Base-by-base conservation (phyloP, 352 stramenopile genomes). In the Phytophthora pistaciae region DNA sequence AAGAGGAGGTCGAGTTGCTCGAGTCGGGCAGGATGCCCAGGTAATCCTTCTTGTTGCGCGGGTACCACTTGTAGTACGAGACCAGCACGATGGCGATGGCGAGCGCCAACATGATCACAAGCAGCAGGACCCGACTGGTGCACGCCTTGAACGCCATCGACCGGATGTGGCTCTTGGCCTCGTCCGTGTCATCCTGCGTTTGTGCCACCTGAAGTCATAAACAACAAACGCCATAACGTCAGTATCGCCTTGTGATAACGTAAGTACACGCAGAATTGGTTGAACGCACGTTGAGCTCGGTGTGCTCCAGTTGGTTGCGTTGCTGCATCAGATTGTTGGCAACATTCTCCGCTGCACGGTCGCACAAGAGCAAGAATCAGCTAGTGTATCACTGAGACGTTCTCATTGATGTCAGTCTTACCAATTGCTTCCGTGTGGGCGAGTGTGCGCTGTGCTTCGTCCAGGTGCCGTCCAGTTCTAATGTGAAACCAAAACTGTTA, bases 41-140 rank as follows among this genome's bases (percentile, higher is more conserved):
- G 29, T 85, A 74, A 61, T 93, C 85, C 70, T 90, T 93, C 72
- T 91, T 84, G 68, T 83, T 79, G 54, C 78, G 77, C 20, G 87
- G 87, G 59, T 91, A 94, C 87, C 87, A 94, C 55, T 88, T 91
- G 79, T 89, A 91, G 64, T 92, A 92, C 48, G 87, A 88, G 5
- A 94, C 83, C 29, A 91, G 52, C 10, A 64, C 72, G 52, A 94
- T 92, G 27, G 87, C 84, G 20, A 78, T 67, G 2, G 64, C 68
- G 21, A 94, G 75, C 14, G 70, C 81, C 18, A 94, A 60, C 25
- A 94, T 94, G 21, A 94, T 64, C 27, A 94, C 56, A 29, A 84
- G 31, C 62, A 92, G 57, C 27, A 87, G 42, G 38, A 94, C 31
- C 64, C 87, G 88, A 76, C 83, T 92, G 20, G 84, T 91, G 33